phyloP scores from a whole-genome alignment of 1,139 yeast species.

The Taphrina betulina region DNA sequence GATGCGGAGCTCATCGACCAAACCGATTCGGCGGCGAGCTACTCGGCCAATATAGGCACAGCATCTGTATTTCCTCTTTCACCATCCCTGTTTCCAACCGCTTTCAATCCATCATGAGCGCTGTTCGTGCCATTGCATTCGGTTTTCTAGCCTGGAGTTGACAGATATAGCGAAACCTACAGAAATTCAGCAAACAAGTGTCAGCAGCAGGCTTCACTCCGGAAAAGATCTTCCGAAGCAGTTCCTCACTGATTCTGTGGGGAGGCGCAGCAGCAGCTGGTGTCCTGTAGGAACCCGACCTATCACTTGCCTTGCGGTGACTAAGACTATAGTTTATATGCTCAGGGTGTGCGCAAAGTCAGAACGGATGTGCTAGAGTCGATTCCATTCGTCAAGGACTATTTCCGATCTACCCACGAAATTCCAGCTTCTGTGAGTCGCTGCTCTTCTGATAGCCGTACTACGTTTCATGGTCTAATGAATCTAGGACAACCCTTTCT shows the following conservation, averaged over 20 bases:
- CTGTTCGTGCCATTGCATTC: no score
- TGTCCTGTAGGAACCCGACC: conserved; percentile 4
- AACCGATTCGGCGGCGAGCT: no score
- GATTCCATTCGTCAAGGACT: conserved; percentile 28
- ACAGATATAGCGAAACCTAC: conserved; percentile 29
- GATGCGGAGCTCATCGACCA: no score
- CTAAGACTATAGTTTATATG: conserved; percentile 9
- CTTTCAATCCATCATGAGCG: no score
- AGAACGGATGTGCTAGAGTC: conserved; percentile 28
- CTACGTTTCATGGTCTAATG: background rate
- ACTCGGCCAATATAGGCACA: no score
- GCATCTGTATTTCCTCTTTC: no score
- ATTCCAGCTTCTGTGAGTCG: conserved; percentile 28
- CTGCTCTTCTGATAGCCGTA: background rate
- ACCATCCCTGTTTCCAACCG: no score
- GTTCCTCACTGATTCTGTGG: conserved; percentile 28
- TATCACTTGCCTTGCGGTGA: background rate
- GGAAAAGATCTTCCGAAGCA: conserved; percentile 22
- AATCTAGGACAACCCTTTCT: conserved; percentile 16
- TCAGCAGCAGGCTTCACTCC: conserved; percentile 29
- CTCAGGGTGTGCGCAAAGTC: conserved; percentile 29
- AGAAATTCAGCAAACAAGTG: conserved; percentile 27
- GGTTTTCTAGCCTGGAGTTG: no score
- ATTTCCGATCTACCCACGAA: conserved; percentile 31
- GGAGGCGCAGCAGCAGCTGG: conserved; percentile 32